A percentile compares a stretch with the other conserved stretches of the same genome.
Conservation (phyloP, 2,329 filamentous ascomycete genomes). For the Arthrinium puccinioides region DNA sequence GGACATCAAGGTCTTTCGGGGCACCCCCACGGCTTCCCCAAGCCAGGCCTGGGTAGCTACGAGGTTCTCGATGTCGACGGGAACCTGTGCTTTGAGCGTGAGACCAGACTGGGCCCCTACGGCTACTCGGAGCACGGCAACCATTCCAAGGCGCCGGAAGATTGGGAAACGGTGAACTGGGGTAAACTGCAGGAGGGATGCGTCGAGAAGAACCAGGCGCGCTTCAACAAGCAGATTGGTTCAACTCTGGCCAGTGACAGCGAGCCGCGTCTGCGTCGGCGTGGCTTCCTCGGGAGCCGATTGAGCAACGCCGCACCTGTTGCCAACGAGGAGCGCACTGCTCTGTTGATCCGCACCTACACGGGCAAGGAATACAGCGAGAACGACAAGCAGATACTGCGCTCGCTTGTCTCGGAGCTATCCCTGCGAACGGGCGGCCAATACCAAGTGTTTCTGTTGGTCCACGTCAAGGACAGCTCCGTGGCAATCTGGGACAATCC, state of each 20-base stretch:
- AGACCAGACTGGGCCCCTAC: constrained; percentile 63
- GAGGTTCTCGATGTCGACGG: constrained; percentile 52
- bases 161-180: constrained; percentile 65
- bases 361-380: constrained; percentile 68
- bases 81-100: constrained; percentile 60
- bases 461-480: constrained; percentile 65
- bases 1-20: constrained; percentile 59
- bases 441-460: constrained; percentile 72
- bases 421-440: constrained; percentile 69
- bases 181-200: constrained; percentile 62
- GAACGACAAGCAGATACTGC: constrained; percentile 72
- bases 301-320: too few species aligned
- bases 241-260: too few species aligned
- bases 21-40: constrained; percentile 49
- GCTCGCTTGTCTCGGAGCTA: constrained; percentile 72
- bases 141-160: constrained; percentile 34
- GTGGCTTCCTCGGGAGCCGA: too few species aligned
- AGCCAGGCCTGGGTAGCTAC: constrained; percentile 56
- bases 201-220: constrained; percentile 54
- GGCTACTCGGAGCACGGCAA: constrained; percentile 44
- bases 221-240: constrained; percentile 47
- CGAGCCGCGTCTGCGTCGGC: too few species aligned
- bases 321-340: constrained; percentile 50
- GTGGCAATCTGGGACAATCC: constrained; percentile 52
- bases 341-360: constrained; percentile 70